Evolutionary conservation across 2,329 filamentous ascomycete species (phyloP).

Genomic region (Hypocreales sp.): DNA sequence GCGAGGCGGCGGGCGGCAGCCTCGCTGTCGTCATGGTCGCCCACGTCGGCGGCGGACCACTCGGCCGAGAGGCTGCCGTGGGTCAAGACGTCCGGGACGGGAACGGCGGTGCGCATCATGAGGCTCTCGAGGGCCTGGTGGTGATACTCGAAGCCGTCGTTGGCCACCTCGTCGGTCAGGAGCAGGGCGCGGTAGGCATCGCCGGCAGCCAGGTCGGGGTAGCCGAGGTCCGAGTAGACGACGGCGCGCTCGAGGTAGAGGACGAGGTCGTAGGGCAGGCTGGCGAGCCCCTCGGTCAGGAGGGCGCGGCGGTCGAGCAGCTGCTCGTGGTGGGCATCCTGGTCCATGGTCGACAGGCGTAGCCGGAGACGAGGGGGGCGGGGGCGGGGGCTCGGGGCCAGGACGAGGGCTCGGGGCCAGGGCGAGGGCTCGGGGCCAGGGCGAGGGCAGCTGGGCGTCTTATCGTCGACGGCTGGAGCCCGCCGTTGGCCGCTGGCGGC

Average conservation of each 20-base stretch:
- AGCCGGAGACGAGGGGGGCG: not conserved
- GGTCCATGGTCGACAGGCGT: no score
- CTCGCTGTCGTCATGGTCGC: constrained; percentile 16
- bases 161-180: constrained; percentile 62
- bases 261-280: constrained; percentile 43
- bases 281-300: constrained; percentile 38
- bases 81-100: constrained; percentile 28
- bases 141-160: constrained; percentile 74
- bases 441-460: no score
- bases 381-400: no score
- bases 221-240: constrained; percentile 59
- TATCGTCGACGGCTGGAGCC: no score
- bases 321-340: constrained; percentile 21
- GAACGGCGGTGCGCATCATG: constrained; percentile 14
- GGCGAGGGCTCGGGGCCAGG: no score
- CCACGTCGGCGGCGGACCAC: constrained; percentile 15
- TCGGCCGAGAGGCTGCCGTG: constrained; percentile 24
- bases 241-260: constrained; percentile 55
- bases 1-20: constrained; percentile 25
- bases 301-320: constrained; percentile 38
- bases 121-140: constrained; percentile 45
- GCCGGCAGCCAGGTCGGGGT: constrained; percentile 77
- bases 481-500: no score
- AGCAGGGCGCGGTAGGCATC: constrained; percentile 88
- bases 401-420: no score